Evolutionary conservation across 2,329 filamentous ascomycete species (phyloP).

Genomic region (Phialophora verrucosa): DNA sequence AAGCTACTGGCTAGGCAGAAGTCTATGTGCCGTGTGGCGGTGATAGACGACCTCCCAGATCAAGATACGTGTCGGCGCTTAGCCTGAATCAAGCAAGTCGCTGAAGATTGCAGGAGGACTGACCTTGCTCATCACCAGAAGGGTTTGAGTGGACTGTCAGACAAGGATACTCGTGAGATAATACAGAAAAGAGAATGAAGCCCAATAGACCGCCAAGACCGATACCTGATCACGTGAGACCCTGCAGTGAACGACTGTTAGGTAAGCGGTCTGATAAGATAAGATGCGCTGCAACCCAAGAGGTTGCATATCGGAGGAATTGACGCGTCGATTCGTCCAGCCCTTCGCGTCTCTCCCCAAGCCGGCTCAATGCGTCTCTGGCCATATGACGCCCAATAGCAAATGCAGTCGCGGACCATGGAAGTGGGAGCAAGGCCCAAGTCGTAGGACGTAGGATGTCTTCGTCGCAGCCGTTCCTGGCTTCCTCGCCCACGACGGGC

Average conservation of each 20-base stretch:
- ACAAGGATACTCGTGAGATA: neutral
- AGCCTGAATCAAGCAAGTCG: neutral
- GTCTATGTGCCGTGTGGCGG: neutral
- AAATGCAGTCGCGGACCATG: neutral
- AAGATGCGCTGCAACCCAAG: neutral
- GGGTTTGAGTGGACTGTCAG: neutral
- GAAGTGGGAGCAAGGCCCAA: neutral
- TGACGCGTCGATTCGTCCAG: neutral
- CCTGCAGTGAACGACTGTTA: neutral
- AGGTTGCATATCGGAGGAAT: neutral
- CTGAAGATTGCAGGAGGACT: neutral
- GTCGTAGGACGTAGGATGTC: conserved; percentile 46
- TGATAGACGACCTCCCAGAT: neutral
- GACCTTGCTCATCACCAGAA: neutral
- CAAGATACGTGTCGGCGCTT: neutral
- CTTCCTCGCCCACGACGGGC: conserved; percentile 51
- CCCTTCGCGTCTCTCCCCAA: neutral
- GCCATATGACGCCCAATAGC: neutral
- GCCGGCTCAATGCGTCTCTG: neutral
- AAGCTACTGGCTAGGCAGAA: neutral
- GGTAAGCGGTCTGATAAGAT: conserved; percentile 3
- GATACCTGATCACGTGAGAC: neutral
- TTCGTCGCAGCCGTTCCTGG: conserved; percentile 55
- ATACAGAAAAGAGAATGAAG: neutral
- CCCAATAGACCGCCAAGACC: neutral